These are phyloP conservation scores for Trypethelium eluteriae DNA, from an alignment of 495 filamentous ascomycete species.

Conservation along the genomic window DNA sequence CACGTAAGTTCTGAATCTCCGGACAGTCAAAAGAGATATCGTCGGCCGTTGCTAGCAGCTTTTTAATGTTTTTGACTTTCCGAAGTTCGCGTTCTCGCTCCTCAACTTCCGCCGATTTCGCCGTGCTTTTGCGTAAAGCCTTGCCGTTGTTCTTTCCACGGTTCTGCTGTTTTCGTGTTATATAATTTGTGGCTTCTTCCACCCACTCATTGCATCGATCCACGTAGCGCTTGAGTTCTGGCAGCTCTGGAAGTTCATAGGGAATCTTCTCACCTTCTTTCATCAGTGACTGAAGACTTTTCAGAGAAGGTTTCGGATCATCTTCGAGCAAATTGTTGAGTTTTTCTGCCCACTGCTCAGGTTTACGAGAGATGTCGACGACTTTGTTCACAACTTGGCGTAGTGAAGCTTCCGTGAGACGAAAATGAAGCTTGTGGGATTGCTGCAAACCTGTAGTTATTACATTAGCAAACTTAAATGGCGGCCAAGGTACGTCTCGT, in stretches of 20 bases:
- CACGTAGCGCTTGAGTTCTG: slow-evolving; percentile 78
- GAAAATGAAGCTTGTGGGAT: slow-evolving; percentile 35
- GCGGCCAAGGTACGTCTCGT: not conserved
- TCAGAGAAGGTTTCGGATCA: slow-evolving; percentile 74
- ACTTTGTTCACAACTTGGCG: slow-evolving; percentile 62
- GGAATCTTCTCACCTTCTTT: slow-evolving; percentile 96
- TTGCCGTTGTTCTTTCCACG: slow-evolving; percentile 88
- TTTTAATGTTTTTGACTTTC: slow-evolving; percentile 81
- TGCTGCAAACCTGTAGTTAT: not conserved
- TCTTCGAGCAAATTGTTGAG: slow-evolving; percentile 75
- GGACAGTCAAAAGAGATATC: slow-evolving; percentile 89
- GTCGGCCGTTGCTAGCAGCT: slow-evolving; percentile 76
- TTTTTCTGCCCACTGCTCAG: slow-evolving; percentile 87
- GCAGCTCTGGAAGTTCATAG: slow-evolving; percentile 78
- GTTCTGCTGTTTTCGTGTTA: slow-evolving; percentile 95
- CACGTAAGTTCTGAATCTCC: slow-evolving; percentile 79
- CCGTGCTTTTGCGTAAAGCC: slow-evolving; percentile 66
- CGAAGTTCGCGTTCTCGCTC: slow-evolving; percentile 83
- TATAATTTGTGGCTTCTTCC: slow-evolving; percentile 94
- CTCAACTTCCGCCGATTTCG: slow-evolving; percentile 73
- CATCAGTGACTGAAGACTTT: slow-evolving; percentile 73
- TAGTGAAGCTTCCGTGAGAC: slow-evolving; percentile 65
- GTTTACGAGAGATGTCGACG: slow-evolving; percentile 74
- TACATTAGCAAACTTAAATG: not conserved
- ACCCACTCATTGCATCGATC: slow-evolving; percentile 96